Evolutionary conservation across 345 rosid species (phyloP).

Genomic region (Citrus trifoliata): DNA sequence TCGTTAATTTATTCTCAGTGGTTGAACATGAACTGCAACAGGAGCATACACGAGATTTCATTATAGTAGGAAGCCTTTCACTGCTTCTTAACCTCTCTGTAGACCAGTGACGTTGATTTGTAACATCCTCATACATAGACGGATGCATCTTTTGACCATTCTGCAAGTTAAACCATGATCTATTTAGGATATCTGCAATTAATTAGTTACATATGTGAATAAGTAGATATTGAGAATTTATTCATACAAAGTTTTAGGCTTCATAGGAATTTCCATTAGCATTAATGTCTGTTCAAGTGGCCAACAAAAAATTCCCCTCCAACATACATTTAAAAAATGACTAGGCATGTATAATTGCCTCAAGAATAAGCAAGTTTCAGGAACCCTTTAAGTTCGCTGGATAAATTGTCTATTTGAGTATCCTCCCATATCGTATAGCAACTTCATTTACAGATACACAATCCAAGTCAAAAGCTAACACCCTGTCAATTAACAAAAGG

Average conservation of each 20-base stretch:
- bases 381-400: not conserved
- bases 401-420: not conserved
- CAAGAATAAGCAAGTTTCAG: not conserved
- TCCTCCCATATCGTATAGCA: not conserved
- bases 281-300: not conserved
- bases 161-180: constrained; percentile 38
- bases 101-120: constrained; percentile 11
- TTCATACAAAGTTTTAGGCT: not conserved
- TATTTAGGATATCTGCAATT: constrained; percentile 6
- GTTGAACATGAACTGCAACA: constrained; percentile 32
- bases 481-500: not conserved
- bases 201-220: not conserved
- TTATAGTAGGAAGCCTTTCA: constrained; percentile 18
- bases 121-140: constrained; percentile 46
- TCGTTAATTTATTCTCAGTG: constrained; percentile 17
- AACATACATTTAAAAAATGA: not conserved
- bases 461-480: not conserved
- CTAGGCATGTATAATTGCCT: not conserved
- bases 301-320: not conserved
- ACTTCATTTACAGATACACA: not conserved
- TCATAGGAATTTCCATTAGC: not conserved
- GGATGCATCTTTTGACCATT: constrained; percentile 51
- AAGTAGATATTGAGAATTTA: not conserved
- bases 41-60: constrained; percentile 25
- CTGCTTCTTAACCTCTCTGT: constrained; percentile 35